Percentiles rank a stretch among this genome's conserved stretches.
phyloP scores from a whole-genome alignment of 2,329 filamentous ascomycete species.

The Fusarium verticillioides region DNA sequence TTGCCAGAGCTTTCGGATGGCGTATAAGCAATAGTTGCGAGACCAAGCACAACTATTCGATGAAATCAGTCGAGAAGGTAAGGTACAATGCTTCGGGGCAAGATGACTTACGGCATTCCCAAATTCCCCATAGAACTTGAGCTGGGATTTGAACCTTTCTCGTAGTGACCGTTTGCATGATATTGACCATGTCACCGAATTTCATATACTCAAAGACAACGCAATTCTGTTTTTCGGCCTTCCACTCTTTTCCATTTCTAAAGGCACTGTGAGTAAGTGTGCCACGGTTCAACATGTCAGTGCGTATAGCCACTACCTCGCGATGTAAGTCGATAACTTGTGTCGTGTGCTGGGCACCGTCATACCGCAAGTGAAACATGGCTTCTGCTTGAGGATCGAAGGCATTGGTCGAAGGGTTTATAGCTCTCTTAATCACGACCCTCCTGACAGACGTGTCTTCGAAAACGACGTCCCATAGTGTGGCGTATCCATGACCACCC shows the following conservation, averaged over 20 bases:
- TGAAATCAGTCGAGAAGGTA: not conserved
- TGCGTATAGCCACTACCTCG: slow-evolving; percentile 15
- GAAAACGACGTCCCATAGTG: slow-evolving; percentile 39
- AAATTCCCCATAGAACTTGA: slow-evolving; percentile 45
- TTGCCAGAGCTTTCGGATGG: not conserved
- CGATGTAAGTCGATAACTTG: slow-evolving; percentile 41
- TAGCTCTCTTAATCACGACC: slow-evolving; percentile 45
- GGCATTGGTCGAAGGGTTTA: not conserved
- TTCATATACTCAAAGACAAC: slow-evolving; percentile 45
- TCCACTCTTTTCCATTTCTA: not conserved
- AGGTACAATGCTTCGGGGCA: not conserved
- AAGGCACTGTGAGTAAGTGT: not conserved
- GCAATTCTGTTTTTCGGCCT: not conserved
- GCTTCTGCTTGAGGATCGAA: slow-evolving; percentile 30
- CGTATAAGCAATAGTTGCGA: slow-evolving; percentile 45
- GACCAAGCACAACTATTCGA: slow-evolving; percentile 43
- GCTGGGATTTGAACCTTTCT: slow-evolving; percentile 17
- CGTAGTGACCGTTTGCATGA: slow-evolving; percentile 23
- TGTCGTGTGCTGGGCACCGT: slow-evolving; percentile 42
- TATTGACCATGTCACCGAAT: slow-evolving; percentile 35
- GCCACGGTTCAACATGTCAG: slow-evolving; percentile 1
- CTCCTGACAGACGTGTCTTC: slow-evolving; percentile 32
- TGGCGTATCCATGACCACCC: slow-evolving; percentile 44
- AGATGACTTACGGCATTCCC: slow-evolving; percentile 45
- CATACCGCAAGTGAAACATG: slow-evolving; percentile 44